Evolutionary conservation across 2,329 filamentous ascomycete species (phyloP), one percentile per base, ranked within the genome.

Genomic region (Neonectria faginata): DNA sequence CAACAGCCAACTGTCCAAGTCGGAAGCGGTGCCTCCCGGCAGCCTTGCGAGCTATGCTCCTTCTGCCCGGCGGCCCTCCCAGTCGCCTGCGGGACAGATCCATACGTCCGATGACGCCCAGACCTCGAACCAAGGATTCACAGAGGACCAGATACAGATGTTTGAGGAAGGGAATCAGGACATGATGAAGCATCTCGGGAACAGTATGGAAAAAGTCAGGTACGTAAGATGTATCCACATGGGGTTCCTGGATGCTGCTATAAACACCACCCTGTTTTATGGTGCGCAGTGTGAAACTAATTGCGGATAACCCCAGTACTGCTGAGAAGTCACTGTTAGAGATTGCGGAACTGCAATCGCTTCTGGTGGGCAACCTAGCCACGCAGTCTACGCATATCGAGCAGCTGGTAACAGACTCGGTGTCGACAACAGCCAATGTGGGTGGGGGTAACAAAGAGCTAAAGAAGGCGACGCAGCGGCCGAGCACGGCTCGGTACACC

Each of bases 151-250:
- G 79, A 83, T 96, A 57, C 95, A 97, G 78, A 87, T 97, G 76
- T 98, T 99, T 81, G 94, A 95, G 71, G 88, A 93, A 79, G 94
- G 97, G 76, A 97, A 98, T 76, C 90, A 94, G 78, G 90, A 93
- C 68, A 94, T 99, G 90, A 85, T 98, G 72, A 92, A 92, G 78
- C 92, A 97, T 79, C 97, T 97, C 79, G 93, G 97, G 79, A 93
- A 92, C 80, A 94, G 92, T n/a, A 83, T 98, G 77, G 91, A 94
- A 78, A 96, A 98, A 85, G 93, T 98, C 70, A 92, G 91, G 92
- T 97, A 87, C 59, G 92, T 86, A 20, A 51, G 25, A 67, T 66
- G 47, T 51, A 39, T 53, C 54, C 25, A 44, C 31, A 8, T 16
- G 36, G 22, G 50, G n/a, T 14, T n/a, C n/a, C 25, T 31, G 48